These are phyloP conservation scores for Nannochloris sp. DNA, from an alignment of 139 green algal genomes.

Conservation along the genomic window DNA sequence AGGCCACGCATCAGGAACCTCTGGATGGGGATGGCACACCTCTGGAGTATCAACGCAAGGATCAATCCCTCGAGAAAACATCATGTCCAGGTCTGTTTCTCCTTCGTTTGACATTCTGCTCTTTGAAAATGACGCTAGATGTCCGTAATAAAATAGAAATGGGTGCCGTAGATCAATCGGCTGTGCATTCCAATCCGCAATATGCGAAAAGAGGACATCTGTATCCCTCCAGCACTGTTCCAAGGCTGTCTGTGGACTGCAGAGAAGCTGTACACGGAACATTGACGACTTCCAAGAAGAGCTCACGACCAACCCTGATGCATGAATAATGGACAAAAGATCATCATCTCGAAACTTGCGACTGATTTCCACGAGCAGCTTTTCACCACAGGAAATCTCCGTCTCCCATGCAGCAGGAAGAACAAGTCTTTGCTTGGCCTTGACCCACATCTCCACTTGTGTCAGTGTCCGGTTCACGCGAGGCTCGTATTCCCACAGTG, in stretches of 20 bases:
- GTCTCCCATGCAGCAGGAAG: constrained; percentile 10
- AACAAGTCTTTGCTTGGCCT: background rate
- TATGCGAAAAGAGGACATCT: constrained; percentile 37
- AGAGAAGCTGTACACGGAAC: constrained; percentile 43
- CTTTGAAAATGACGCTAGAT: constrained; percentile 29
- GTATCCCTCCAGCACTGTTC: constrained; percentile 35
- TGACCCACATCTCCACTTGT: constrained; percentile 44
- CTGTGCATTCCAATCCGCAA: constrained; percentile 37
- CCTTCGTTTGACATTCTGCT: constrained; percentile 12
- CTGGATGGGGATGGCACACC: constrained; percentile 46
- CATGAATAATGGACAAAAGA: background rate
- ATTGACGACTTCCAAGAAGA: constrained; percentile 30
- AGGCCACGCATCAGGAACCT: constrained; percentile 35
- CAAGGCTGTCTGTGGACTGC: constrained; percentile 27
- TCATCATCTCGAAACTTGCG: constrained; percentile 42
- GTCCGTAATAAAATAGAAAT: constrained; percentile 41
- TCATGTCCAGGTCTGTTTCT: constrained; percentile 20
- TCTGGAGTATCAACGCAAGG: constrained; percentile 36
- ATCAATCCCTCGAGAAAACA: constrained; percentile 56
- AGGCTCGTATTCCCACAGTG: constrained; percentile 17
- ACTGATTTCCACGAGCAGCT: constrained; percentile 50
- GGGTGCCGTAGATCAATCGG: constrained; percentile 48
- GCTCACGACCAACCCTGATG: constrained; percentile 15
- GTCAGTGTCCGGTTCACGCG: constrained; percentile 17
- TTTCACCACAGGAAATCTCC: constrained; percentile 22